phyloP scores from a whole-genome alignment of 129 eudicot genomes.

The Rutidosis leptorrhynchoides region DNA sequence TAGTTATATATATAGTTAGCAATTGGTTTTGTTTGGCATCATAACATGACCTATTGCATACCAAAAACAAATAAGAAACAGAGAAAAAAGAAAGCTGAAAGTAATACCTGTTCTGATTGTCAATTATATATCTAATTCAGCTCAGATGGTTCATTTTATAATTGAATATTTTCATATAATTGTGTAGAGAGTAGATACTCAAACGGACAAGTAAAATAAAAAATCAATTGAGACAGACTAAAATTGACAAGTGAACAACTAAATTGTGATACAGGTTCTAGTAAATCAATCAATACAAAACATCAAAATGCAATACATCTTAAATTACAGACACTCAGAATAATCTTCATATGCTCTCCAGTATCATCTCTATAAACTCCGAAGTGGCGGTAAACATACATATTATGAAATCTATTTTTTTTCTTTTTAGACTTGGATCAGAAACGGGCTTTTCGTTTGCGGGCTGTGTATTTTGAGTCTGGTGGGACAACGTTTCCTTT shows the following conservation, averaged over 20 bases:
- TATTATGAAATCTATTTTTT: not conserved
- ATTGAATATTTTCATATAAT: too few relatives aligned
- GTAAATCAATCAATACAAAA: not conserved
- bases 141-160: too few relatives aligned
- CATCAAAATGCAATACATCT: constrained; percentile 5
- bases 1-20: too few relatives aligned
- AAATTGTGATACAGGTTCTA: too few relatives aligned
- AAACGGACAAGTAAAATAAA: too few relatives aligned
- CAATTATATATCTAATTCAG: too few relatives aligned
- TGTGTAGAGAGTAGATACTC: too few relatives aligned
- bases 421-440: constrained; percentile 29
- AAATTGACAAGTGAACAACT: too few relatives aligned
- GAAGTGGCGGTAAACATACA: not conserved
- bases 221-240: too few relatives aligned
- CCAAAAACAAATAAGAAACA: not conserved
- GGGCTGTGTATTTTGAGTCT: constrained; percentile 86
- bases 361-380: not conserved
- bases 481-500: constrained; percentile 73
- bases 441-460: constrained; percentile 81
- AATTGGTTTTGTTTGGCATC: too few relatives aligned
- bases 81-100: too few relatives aligned
- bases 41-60: not conserved
- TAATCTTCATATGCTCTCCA: not conserved
- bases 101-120: too few relatives aligned
- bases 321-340: constrained; percentile 14